These are phyloP conservation scores for Gypsophila paniculata DNA, from an alignment of 179 eudicot species.

Conservation along the genomic window DNA sequence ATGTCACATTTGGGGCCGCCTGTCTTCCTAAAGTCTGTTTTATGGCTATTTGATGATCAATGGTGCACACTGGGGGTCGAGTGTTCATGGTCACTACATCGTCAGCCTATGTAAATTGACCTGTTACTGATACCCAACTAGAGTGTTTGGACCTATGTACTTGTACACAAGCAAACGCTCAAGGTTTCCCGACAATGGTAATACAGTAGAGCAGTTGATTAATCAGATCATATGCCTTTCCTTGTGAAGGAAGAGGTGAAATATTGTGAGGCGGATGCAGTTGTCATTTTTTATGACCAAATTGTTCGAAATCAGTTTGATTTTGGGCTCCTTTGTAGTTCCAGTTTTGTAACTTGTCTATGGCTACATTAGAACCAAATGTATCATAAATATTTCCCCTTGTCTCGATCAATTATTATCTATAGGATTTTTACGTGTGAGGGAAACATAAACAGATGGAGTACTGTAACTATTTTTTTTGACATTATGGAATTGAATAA, in stretches of 20 bases:
- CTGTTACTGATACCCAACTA: neutral
- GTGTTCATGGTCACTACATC: slow-evolving; percentile 4
- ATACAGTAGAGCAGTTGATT: neutral
- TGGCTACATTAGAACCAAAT: neutral
- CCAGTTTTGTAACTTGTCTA: neutral
- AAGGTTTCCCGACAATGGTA: neutral
- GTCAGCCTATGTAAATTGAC: neutral
- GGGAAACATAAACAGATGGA: no score
- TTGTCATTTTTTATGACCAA: neutral
- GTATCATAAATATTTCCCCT: neutral
- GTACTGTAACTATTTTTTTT: neutral
- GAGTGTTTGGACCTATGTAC: neutral
- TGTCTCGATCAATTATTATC: no score
- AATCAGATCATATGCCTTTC: neutral
- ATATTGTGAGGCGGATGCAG: neutral
- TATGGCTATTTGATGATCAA: neutral
- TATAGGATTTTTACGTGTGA: no score
- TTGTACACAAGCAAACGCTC: neutral
- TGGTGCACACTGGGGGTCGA: neutral
- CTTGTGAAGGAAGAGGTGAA: neutral
- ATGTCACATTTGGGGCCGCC: no score
- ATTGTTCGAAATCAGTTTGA: neutral
- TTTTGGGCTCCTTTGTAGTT: neutral
- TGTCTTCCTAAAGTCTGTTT: neutral
- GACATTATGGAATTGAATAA: no score